Percentiles rank a stretch among this genome's conserved stretches.
Conservation (phyloP, 129 eudicot species). For the Artemisia tridentata region DNA sequence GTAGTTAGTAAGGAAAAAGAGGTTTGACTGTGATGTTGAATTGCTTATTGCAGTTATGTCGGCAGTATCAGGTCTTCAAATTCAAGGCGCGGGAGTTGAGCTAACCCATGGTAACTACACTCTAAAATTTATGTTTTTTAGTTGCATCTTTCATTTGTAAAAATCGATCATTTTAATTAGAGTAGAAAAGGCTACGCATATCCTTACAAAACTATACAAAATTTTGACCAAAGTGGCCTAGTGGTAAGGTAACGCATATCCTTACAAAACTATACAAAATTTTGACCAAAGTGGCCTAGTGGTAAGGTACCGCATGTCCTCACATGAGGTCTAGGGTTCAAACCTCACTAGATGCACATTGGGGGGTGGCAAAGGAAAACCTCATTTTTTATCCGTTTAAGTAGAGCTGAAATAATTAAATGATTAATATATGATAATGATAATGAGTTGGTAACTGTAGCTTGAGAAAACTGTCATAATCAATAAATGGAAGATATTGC, state of each 20-base stretch:
- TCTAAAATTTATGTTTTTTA: background rate
- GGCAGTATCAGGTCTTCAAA: slow-evolving; percentile 75
- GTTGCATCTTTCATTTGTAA: background rate
- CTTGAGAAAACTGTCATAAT: background rate
- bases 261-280: too few relatives aligned
- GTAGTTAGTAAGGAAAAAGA: background rate
- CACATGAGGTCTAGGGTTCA: too few relatives aligned
- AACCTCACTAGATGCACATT: too few relatives aligned
- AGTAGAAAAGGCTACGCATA: background rate
- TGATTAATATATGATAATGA: background rate
- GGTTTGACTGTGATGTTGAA: background rate
- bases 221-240: background rate
- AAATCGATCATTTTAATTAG: slow-evolving; percentile 2
- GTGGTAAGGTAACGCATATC: background rate
- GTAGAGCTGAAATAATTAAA: background rate
- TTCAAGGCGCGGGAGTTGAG: slow-evolving; percentile 36
- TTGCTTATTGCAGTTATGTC: slow-evolving; percentile 59
- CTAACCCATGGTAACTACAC: slow-evolving; percentile 52
- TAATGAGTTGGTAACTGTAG: background rate
- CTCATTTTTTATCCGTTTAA: too few relatives aligned
- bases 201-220: background rate
- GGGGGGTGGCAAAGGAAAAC: too few relatives aligned
- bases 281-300: background rate
- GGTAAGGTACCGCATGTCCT: background rate
- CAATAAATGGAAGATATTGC: slow-evolving; percentile 1